Conservation (phyloP, 1,139 yeast genomes). For the Pichia sp. region DNA sequence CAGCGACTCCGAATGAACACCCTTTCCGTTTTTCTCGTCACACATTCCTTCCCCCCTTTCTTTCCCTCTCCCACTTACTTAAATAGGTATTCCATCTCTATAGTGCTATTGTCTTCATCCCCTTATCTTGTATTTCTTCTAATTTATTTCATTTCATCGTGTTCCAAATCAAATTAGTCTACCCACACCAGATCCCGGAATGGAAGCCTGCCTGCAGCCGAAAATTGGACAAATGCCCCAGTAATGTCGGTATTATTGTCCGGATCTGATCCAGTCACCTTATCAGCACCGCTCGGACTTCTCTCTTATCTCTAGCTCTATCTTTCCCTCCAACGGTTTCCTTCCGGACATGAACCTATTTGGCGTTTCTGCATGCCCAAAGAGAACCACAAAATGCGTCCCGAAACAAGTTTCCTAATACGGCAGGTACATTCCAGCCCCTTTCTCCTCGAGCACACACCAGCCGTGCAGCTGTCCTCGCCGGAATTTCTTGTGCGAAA, state of each 20-base stretch:
- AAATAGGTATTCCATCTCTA: background rate
- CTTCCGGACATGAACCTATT: no score
- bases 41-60: background rate
- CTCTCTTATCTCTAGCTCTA: no score
- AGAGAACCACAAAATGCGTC: no score
- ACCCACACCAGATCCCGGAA: background rate
- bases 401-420: background rate
- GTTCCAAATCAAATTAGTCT: no score
- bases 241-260: no score
- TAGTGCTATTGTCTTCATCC: background rate
- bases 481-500: background rate
- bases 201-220: no score
- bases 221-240: no score
- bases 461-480: background rate
- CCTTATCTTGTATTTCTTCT: background rate
- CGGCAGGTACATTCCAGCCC: background rate
- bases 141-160: background rate
- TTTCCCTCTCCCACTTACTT: background rate
- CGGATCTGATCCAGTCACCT: no score
- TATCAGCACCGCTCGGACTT: no score
- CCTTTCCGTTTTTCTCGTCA: no score
- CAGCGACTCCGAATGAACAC: slow-evolving; percentile 16
- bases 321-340: background rate
- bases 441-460: background rate
- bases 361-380: no score